Conservation (phyloP, 495 filamentous ascomycete species). For the Trichoderma virens region DNA sequence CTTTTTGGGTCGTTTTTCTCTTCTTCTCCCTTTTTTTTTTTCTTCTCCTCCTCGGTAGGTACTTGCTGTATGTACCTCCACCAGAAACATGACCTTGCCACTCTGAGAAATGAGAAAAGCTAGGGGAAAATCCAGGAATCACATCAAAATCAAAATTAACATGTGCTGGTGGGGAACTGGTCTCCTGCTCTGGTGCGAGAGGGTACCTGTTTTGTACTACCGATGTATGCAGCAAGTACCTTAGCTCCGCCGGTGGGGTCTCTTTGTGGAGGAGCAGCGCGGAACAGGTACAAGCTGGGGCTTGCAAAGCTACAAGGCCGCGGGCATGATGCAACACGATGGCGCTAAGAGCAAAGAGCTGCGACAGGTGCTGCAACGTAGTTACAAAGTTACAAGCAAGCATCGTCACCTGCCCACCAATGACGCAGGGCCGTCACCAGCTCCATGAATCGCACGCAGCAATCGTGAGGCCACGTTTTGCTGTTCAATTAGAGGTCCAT, state of each 20-base stretch:
- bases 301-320: not conserved
- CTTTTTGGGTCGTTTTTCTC: not conserved
- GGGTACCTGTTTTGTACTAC: not conserved
- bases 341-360: not conserved
- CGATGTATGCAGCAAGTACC: not conserved
- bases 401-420: conserved; percentile 7
- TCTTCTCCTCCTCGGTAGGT: too few species aligned
- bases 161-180: not conserved
- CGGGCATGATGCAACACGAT: conserved; percentile 5
- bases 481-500: too few species aligned
- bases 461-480: too few species aligned
- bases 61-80: too few species aligned
- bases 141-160: not conserved
- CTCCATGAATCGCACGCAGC: not conserved
- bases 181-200: too few species aligned
- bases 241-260: not conserved
- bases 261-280: not conserved
- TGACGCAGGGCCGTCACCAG: not conserved
- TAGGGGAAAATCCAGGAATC: too few species aligned
- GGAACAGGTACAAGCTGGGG: not conserved
- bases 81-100: too few species aligned
- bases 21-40: too few species aligned
- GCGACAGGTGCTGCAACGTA: too few species aligned
- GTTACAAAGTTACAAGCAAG: too few species aligned
- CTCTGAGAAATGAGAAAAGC: not conserved